Evolutionary conservation across 2,329 filamentous ascomycete species (phyloP).

Genomic region (Colletotrichum sp.): DNA sequence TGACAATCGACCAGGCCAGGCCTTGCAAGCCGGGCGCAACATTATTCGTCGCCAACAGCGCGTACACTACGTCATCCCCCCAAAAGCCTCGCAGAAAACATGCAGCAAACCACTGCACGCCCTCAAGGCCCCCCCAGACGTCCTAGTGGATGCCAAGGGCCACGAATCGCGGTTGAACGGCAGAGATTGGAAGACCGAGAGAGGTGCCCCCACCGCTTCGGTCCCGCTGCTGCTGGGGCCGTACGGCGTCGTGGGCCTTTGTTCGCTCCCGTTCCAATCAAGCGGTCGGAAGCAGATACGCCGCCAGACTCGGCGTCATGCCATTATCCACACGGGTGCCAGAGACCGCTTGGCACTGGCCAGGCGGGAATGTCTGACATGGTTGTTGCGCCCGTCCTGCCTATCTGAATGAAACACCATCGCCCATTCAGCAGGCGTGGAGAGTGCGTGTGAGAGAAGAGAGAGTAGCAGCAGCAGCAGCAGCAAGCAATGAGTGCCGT

Average conservation of each 20-base stretch:
- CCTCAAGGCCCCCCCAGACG: background rate
- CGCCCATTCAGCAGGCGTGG: background rate
- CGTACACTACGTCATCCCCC: background rate
- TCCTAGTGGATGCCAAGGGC: background rate
- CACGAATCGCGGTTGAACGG: background rate
- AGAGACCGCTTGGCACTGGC: background rate
- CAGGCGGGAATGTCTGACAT: background rate
- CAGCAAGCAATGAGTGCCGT: background rate
- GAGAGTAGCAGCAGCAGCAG: background rate
- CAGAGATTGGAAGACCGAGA: background rate
- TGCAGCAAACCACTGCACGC: background rate
- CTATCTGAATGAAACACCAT: background rate
- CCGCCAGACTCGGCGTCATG: constrained; percentile 3
- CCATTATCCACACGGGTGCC: background rate
- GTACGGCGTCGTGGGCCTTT: background rate
- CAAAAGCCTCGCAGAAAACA: background rate
- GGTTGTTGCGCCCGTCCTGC: background rate
- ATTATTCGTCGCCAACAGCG: constrained; percentile 1
- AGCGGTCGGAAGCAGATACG: background rate
- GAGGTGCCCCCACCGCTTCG: background rate
- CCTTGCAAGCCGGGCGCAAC: background rate
- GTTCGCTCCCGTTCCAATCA: constrained; percentile 2
- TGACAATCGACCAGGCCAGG: background rate
- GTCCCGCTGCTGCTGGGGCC: background rate
- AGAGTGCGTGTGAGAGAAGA: background rate